phyloP scores from a whole-genome alignment of 148 eudicot genomes.

The Chenopodium berlandieri region DNA sequence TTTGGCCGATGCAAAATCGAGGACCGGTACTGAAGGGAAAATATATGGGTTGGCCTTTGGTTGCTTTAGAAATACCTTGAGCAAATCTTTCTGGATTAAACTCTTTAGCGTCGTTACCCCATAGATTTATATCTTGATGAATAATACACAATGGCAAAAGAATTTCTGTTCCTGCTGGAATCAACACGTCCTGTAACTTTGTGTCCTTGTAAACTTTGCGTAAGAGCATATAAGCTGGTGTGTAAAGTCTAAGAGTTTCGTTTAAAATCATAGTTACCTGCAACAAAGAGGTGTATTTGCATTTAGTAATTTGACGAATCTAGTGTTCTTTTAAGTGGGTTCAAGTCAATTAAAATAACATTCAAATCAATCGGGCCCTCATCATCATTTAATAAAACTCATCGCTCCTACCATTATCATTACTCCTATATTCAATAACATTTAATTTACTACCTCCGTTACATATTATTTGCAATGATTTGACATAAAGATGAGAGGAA shows the following conservation, averaged over 20 bases:
- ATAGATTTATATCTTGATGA: constrained; percentile 25
- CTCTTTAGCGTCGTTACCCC: constrained; percentile 34
- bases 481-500: too few species aligned
- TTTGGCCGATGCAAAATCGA: constrained; percentile 30
- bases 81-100: constrained; percentile 35
- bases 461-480: too few species aligned
- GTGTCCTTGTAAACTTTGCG: constrained; percentile 30
- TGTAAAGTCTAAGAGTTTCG: constrained; percentile 30
- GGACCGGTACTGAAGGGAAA: constrained; percentile 34
- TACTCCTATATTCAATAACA: too few species aligned
- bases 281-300: background rate
- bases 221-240: constrained; percentile 23
- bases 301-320: too few species aligned
- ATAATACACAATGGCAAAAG: constrained; percentile 12
- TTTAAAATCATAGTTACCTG: constrained; percentile 26
- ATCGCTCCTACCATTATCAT: too few species aligned
- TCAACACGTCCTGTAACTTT: constrained; percentile 13
- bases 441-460: too few species aligned
- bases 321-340: too few species aligned
- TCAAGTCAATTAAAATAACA: too few species aligned
- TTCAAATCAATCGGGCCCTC: too few species aligned
- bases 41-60: constrained; percentile 17
- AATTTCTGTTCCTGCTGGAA: constrained; percentile 25
- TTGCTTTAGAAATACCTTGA: constrained; percentile 31
- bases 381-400: too few species aligned